Evolutionary conservation across 176 grass and related monocot species (phyloP).

Genomic region (Secale cereale): DNA sequence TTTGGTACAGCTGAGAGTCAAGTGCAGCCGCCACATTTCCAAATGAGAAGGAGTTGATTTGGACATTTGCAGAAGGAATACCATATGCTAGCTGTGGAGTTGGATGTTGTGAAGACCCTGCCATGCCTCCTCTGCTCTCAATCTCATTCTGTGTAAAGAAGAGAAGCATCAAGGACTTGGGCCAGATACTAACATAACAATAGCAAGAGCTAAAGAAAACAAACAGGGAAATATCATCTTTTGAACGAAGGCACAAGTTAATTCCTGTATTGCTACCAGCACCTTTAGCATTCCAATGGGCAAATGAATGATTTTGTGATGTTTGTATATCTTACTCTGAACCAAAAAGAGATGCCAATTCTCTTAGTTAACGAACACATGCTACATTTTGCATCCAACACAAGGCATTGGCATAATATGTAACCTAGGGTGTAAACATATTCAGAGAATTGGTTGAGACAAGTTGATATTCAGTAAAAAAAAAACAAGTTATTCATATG

Average conservation of each 20-base stretch:
- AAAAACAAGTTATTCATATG: slow-evolving; percentile 3
- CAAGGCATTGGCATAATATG: background rate
- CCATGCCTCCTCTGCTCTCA: slow-evolving; percentile 25
- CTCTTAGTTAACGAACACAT: background rate
- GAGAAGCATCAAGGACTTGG: slow-evolving; percentile 26
- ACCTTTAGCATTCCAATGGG: background rate
- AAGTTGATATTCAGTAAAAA: background rate
- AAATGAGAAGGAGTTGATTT: slow-evolving; percentile 28
- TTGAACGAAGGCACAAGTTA: background rate
- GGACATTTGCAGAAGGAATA: slow-evolving; percentile 15
- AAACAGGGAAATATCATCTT: background rate
- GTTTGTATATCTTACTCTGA: background rate
- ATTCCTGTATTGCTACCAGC: background rate
- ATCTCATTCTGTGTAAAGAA: slow-evolving; percentile 53
- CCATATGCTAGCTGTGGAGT: slow-evolving; percentile 10
- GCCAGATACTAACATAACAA: slow-evolving; percentile 5
- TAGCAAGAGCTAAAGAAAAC: background rate
- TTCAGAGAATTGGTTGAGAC: background rate
- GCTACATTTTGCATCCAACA: background rate
- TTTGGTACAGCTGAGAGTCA: slow-evolving; percentile 10
- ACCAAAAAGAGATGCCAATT: background rate
- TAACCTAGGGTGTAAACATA: slow-evolving; percentile 7
- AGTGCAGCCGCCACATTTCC: slow-evolving; percentile 30
- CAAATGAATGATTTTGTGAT: background rate
- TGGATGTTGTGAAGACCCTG: slow-evolving; percentile 27